Conservation (phyloP, 1,284 basidiomycete species). For the Gymnopus androsaceus region DNA sequence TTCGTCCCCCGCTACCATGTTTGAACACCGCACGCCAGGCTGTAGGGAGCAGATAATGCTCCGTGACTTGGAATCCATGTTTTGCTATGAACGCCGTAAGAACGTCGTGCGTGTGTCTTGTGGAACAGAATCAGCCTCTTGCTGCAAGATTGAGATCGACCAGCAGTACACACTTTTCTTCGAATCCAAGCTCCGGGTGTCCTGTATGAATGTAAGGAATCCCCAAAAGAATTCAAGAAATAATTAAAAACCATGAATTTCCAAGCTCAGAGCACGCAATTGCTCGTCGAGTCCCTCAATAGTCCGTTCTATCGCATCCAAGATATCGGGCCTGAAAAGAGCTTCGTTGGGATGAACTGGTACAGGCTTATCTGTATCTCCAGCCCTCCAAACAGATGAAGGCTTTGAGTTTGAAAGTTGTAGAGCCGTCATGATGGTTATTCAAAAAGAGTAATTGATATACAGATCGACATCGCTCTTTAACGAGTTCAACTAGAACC, state of each 20-base stretch:
- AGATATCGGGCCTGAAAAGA: constrained; percentile 45
- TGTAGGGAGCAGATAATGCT: constrained; percentile 61
- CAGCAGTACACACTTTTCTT: constrained; percentile 50
- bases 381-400: constrained; percentile 10
- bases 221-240: background rate
- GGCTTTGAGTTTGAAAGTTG: too few species aligned
- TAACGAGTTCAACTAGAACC: too few species aligned
- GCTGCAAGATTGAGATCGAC: background rate
- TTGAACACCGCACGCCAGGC: constrained; percentile 71
- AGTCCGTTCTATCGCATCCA: constrained; percentile 58
- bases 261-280: constrained; percentile 61
- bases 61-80: constrained; percentile 61
- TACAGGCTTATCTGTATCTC: background rate
- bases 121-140: background rate
- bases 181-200: constrained; percentile 60
- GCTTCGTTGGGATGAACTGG: constrained; percentile 6
- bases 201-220: constrained; percentile 34
- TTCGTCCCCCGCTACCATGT: constrained; percentile 54
- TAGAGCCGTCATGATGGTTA: too few species aligned
- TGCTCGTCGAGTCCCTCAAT: constrained; percentile 55
- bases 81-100: constrained; percentile 57
- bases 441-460: too few species aligned
- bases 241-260: constrained; percentile 59
- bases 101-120: constrained; percentile 55
- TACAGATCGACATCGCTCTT: too few species aligned